Evolutionary conservation across 2,329 filamentous ascomycete genomes (phyloP), one percentile per base, ranked within the genome.

Genomic region (Ramularia collo-cygni): DNA sequence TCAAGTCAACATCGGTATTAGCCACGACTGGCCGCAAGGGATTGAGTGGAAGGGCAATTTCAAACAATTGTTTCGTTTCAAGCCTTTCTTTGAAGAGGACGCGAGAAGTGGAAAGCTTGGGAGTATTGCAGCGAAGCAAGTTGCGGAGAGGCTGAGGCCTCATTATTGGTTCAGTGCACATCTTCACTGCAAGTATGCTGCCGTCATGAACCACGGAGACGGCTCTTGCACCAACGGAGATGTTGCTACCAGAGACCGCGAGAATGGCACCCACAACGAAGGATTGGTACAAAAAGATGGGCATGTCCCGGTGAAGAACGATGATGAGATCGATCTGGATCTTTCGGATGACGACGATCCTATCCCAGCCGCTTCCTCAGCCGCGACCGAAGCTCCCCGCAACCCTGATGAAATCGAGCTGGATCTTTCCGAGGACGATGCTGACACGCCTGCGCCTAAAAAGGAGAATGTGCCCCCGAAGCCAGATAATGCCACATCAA

Each of bases 21-120:
- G 89, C 53, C 92, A 98, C 59, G 92, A 98, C 66, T 98, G 92
- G 92, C 92, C 92, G 1, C 77, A 81, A 35, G 81, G 75, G 1
- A 77, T 96, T 38, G 92, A 95, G 64, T 79, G 77, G 59, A 75
- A 79, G 48, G 92, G 92, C 4, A 74, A 96, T 57, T 66, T 74
- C 33, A 65, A 72, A 34, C 66, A 68, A 29, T 67, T 98, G 1
- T 94, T 88, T 60, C 69, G 66, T 19, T 75, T 71, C 59, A 96
- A 96, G 67, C 74, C 73, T 1, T 71, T 79, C 53, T 92, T 96
- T 49, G 72, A 78, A 49, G 65, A 76, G 35, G 92, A 98, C 61
- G 88, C 87, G 1, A 68, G 70, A 34, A 76, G 80, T 27, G 87
- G 87, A 0, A 79, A 71, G 7, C 67, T 98, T 15, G 92, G 92